Evolutionary conservation across 2,329 filamentous ascomycete genomes (phyloP).

Genomic region (Tolypocladium endophyticum): DNA sequence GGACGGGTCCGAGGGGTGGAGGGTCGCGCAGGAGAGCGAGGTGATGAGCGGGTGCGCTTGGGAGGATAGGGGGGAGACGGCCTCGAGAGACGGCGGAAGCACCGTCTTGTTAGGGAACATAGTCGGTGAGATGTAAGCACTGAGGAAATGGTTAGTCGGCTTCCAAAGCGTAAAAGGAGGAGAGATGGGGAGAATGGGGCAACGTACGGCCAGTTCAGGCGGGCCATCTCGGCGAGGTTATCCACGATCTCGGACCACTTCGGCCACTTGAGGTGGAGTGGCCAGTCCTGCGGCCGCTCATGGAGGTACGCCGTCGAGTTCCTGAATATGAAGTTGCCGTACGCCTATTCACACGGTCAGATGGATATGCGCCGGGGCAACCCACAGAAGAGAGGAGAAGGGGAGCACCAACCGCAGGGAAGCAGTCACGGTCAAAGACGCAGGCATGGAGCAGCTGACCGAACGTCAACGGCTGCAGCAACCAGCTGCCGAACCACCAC

Average conservation of each 20-base stretch:
- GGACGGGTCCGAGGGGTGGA: constrained; percentile 81
- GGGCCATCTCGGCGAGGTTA: constrained; percentile 70
- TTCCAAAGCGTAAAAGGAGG: too few relatives aligned
- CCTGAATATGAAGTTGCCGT: constrained; percentile 48
- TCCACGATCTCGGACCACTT: constrained; percentile 66
- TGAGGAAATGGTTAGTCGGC: constrained; percentile 18
- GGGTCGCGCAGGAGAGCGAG: constrained; percentile 75
- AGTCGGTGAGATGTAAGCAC: constrained; percentile 72
- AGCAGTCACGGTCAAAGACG: constrained; percentile 67
- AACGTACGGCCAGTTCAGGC: constrained; percentile 71
- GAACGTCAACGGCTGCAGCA: constrained; percentile 65
- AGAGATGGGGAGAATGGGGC: background rate
- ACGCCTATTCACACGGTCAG: constrained; percentile 3
- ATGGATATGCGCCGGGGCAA: background rate
- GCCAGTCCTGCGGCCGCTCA: constrained; percentile 56
- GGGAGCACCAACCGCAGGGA: constrained; percentile 43
- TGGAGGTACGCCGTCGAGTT: constrained; percentile 75
- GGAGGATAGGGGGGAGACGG: constrained; percentile 67
- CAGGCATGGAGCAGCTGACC: constrained; percentile 69
- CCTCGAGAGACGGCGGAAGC: constrained; percentile 53
- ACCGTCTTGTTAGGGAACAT: constrained; percentile 66
- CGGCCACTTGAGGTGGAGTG: constrained; percentile 62
- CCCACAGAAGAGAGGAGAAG: background rate
- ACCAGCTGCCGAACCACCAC: constrained; percentile 78
- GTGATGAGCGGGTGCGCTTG: constrained; percentile 80